phyloP scores from a whole-genome alignment of 2,329 filamentous ascomycete genomes.

The Colletotrichum sp. region DNA sequence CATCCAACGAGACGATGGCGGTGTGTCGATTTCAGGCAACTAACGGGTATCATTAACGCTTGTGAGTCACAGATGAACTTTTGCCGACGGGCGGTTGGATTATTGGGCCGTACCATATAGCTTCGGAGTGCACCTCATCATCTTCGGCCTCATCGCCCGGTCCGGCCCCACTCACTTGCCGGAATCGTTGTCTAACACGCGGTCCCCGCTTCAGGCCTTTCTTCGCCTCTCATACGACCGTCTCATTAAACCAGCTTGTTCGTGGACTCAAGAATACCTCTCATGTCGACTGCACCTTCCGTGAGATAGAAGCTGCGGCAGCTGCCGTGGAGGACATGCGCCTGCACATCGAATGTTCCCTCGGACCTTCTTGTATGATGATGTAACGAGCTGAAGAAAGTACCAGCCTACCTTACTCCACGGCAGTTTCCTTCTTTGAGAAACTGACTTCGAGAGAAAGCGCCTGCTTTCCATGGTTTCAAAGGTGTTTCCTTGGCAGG shows the following conservation, averaged over 20 bases:
- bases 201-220: background rate
- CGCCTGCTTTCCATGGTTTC: background rate
- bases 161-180: background rate
- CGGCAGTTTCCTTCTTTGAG: background rate
- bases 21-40: background rate
- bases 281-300: background rate
- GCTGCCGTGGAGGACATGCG: background rate
- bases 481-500: background rate
- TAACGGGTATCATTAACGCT: background rate
- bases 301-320: background rate
- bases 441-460: background rate
- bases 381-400: background rate
- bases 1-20: background rate
- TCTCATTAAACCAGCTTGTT: background rate
- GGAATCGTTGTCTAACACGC: no score
- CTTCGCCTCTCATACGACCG: background rate
- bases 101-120: accelerated
- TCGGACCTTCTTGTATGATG: background rate
- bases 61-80: background rate
- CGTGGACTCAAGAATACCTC: accelerated
- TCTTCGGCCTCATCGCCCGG: background rate
- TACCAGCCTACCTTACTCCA: background rate
- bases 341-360: background rate
- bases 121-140: background rate
- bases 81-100: background rate